Evolutionary conservation across 2,329 filamentous ascomycete species (phyloP).

Genomic region (Beauveria australis): DNA sequence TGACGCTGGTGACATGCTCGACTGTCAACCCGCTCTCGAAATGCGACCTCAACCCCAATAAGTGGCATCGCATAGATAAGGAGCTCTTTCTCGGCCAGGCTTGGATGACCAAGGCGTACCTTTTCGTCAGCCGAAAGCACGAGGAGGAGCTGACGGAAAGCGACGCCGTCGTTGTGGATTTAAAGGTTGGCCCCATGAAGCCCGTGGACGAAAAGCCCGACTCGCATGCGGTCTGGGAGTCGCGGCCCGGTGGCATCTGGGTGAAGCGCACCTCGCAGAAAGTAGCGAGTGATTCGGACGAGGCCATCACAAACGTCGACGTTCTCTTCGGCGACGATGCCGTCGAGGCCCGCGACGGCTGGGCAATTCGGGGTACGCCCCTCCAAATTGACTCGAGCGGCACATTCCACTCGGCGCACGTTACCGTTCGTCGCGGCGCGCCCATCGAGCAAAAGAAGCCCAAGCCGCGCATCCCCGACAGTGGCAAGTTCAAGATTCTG

Average conservation of each 20-base stretch:
- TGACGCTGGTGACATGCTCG: constrained; percentile 70
- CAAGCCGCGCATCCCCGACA: constrained; percentile 69
- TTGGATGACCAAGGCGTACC: constrained; percentile 68
- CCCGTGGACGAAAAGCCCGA: constrained; percentile 39
- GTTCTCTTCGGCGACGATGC: constrained; percentile 86
- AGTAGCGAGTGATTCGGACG: constrained; percentile 65
- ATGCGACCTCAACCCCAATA: constrained; percentile 62
- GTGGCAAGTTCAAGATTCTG: constrained; percentile 95
- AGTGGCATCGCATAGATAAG: constrained; percentile 82
- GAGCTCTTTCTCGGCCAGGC: constrained; percentile 72
- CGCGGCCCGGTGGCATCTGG: constrained; percentile 71
- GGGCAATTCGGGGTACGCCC: constrained; percentile 69
- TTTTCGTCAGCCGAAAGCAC: constrained; percentile 75
- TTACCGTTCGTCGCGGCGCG: constrained; percentile 70
- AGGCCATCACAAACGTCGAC: constrained; percentile 72
- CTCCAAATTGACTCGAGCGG: constrained; percentile 59
- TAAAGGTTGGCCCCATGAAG: constrained; percentile 65
- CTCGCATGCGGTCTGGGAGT: constrained; percentile 65
- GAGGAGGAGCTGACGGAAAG: constrained; percentile 70
- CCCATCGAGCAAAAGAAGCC: constrained; percentile 59
- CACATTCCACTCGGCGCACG: constrained; percentile 58
- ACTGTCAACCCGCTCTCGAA: constrained; percentile 64
- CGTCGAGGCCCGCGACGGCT: constrained; percentile 78
- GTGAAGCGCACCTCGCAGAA: constrained; percentile 65
- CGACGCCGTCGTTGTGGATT: constrained; percentile 73